A percentile compares a stretch with the other conserved stretches of the same genome.
These are phyloP conservation scores for Naganishia kalamii DNA, from an alignment of 768 basidiomycete species.

Conservation along the genomic window DNA sequence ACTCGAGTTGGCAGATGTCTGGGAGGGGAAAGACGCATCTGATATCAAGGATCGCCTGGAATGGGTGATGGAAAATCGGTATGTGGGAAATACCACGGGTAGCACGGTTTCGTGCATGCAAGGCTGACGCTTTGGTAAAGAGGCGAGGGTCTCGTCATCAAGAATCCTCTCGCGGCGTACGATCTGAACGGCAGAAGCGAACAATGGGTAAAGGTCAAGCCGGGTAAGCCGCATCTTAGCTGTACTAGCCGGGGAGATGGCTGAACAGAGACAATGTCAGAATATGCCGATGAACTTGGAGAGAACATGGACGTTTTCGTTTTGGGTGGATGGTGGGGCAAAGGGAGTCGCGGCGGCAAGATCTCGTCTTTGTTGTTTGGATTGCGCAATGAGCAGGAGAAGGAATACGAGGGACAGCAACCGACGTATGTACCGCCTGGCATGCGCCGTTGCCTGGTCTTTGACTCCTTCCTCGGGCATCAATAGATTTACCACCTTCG, in stretches of 20 bases:
- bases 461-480: not conserved
- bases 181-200: slow-evolving; percentile 76
- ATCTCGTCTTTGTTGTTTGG: slow-evolving; percentile 86
- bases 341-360: slow-evolving; percentile 75
- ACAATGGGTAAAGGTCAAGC: slow-evolving; percentile 83
- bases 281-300: slow-evolving; percentile 46
- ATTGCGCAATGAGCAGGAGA: slow-evolving; percentile 66
- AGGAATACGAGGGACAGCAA: slow-evolving; percentile 54
- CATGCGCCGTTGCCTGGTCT: not conserved
- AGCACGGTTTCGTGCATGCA: no score
- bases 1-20: slow-evolving; percentile 69
- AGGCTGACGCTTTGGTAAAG: no score
- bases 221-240: slow-evolving; percentile 28
- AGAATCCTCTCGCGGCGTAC: slow-evolving; percentile 74
- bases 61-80: slow-evolving; percentile 65
- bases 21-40: slow-evolving; percentile 66
- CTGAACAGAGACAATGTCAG: slow-evolving; percentile 20
- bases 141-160: slow-evolving; percentile 90
- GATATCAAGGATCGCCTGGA: slow-evolving; percentile 78
- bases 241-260: not conserved
- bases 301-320: slow-evolving; percentile 81
- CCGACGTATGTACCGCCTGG: slow-evolving; percentile 52
- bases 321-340: slow-evolving; percentile 82
- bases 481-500: slow-evolving; percentile 75
- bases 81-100: no score